These are phyloP conservation scores for Cornus suecica DNA, from an alignment of 148 eudicot species.

Conservation along the genomic window DNA sequence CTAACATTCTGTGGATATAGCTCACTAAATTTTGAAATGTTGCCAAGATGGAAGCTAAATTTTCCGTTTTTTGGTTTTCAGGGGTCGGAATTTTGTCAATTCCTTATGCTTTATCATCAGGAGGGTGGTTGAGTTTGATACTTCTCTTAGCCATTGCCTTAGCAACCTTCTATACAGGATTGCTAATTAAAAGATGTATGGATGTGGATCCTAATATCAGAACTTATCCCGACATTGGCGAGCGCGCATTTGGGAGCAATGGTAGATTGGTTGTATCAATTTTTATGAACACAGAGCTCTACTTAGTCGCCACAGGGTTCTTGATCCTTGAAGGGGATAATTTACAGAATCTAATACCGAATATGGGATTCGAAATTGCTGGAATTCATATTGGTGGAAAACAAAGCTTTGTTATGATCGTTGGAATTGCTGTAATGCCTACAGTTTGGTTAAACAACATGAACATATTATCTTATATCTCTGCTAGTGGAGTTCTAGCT, in stretches of 20 bases:
- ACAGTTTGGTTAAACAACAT: slow-evolving; percentile 30
- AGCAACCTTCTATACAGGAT: slow-evolving; percentile 37
- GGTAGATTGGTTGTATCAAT: slow-evolving; percentile 41
- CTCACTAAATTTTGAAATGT: background rate
- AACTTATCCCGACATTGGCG: slow-evolving; percentile 49
- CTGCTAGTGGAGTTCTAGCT: slow-evolving; percentile 41
- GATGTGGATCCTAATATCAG: slow-evolving; percentile 29
- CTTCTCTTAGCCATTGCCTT: slow-evolving; percentile 34
- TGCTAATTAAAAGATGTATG: slow-evolving; percentile 44
- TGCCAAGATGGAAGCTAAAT: background rate
- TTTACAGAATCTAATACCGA: slow-evolving; percentile 35
- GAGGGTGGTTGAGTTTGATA: slow-evolving; percentile 51
- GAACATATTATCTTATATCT: slow-evolving; percentile 34
- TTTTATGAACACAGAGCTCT: slow-evolving; percentile 35
- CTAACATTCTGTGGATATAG: too few species aligned
- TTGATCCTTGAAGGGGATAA: slow-evolving; percentile 55
- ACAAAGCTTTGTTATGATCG: slow-evolving; percentile 26
- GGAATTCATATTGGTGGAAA: slow-evolving; percentile 21
- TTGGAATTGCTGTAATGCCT: slow-evolving; percentile 29
- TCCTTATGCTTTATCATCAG: slow-evolving; percentile 46
- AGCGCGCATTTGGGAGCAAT: slow-evolving; percentile 39
- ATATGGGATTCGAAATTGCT: slow-evolving; percentile 12
- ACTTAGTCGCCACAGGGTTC: slow-evolving; percentile 42
- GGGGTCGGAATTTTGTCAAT: slow-evolving; percentile 47
- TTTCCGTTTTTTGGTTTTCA: slow-evolving; percentile 9